Percentiles rank a stretch among this genome's conserved stretches.
These are phyloP conservation scores for Panellus pusillus DNA, from an alignment of 768 basidiomycete genomes.

Conservation along the genomic window DNA sequence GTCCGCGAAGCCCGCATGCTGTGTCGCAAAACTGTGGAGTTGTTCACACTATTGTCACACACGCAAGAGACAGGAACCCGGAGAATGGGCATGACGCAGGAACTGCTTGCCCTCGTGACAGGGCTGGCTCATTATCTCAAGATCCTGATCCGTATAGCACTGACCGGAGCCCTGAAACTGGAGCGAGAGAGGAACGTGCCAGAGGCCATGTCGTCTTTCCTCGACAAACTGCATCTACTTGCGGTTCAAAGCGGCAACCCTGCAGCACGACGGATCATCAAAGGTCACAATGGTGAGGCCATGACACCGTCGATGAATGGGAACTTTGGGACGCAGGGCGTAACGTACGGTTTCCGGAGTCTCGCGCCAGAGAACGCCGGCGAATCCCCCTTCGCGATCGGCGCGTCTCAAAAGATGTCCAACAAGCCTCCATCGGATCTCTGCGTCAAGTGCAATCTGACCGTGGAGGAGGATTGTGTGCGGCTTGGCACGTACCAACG, in stretches of 20 bases:
- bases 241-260: constrained; percentile 86
- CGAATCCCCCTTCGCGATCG: constrained; percentile 71
- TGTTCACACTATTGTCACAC: constrained; percentile 94
- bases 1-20: constrained; percentile 98
- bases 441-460: constrained; percentile 83
- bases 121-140: constrained; percentile 99
- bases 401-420: constrained; percentile 54
- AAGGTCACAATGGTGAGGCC: constrained; percentile 69
- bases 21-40: constrained; percentile 97
- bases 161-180: constrained; percentile 93
- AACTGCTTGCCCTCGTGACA: constrained; percentile 93
- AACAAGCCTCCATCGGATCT: constrained; percentile 83
- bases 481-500: constrained; percentile 93
- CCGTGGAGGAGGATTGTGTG: constrained; percentile 97
- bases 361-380: constrained; percentile 90
- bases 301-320: constrained; percentile 42
- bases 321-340: constrained; percentile 79
- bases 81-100: constrained; percentile 95
- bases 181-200: constrained; percentile 85
- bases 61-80: constrained; percentile 91
- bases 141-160: constrained; percentile 96
- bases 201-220: constrained; percentile 84
- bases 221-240: constrained; percentile 90
- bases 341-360: constrained; percentile 92
- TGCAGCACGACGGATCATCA: constrained; percentile 71